A percentile compares a stretch with the other conserved stretches of the same genome.
phyloP scores from a whole-genome alignment of 257 asterid species.

The Solanum rostratum region DNA sequence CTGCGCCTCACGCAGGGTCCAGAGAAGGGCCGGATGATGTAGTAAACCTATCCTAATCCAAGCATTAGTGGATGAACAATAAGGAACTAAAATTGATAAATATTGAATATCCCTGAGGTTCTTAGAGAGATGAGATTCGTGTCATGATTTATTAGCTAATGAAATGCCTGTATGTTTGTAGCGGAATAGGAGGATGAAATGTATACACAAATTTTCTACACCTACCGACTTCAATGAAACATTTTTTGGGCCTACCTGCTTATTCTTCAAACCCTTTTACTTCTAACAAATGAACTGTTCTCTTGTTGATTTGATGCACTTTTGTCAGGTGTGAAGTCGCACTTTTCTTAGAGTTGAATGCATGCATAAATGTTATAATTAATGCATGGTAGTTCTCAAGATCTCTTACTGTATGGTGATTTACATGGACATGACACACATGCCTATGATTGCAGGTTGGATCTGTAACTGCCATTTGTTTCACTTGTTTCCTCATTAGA shows the following conservation, averaged over 20 bases:
- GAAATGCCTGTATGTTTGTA: background rate
- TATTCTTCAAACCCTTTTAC: background rate
- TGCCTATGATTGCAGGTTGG: slow-evolving; percentile 52
- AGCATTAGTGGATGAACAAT: background rate
- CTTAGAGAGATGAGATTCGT: background rate
- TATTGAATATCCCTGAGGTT: background rate
- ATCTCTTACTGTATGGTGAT: background rate
- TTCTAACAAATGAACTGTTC: background rate
- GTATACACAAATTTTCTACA: background rate
- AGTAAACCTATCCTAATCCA: background rate
- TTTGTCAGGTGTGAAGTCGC: background rate
- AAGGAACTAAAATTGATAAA: background rate
- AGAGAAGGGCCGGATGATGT: background rate
- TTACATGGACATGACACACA: background rate
- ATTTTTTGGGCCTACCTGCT: background rate
- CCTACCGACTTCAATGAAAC: background rate
- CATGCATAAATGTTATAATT: background rate
- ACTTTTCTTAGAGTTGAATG: background rate
- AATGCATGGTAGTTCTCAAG: background rate
- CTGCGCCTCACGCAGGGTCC: background rate
- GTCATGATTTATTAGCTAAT: background rate
- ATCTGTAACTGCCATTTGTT: slow-evolving; percentile 89
- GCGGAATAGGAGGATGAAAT: background rate
- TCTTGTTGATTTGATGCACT: background rate
- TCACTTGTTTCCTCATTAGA: slow-evolving; percentile 77